Evolutionary conservation across 495 filamentous ascomycete species (phyloP).

Genomic region (Xeromyces bisporus): DNA sequence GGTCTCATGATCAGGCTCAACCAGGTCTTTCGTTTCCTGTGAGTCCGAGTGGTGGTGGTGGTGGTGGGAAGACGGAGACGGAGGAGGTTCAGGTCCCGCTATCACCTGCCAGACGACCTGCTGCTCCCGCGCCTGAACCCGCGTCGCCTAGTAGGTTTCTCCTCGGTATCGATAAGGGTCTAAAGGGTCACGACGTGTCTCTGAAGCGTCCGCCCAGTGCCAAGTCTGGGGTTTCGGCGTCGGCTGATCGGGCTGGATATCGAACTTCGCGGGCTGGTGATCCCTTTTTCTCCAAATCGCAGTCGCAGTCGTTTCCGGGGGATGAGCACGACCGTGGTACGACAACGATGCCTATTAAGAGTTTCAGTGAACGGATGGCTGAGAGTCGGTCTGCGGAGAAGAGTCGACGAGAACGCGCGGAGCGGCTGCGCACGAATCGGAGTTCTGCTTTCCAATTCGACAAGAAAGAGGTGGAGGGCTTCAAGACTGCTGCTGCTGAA

Average conservation of each 20-base stretch:
- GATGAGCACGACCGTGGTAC: constrained; percentile 17
- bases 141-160: constrained; percentile 63
- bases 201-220: constrained; percentile 51
- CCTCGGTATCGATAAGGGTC: constrained; percentile 80
- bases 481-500: constrained; percentile 42
- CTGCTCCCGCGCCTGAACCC: constrained; percentile 30
- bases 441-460: constrained; percentile 58
- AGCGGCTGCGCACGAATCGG: constrained; percentile 41
- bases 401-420: constrained; percentile 29
- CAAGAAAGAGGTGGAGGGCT: constrained; percentile 45
- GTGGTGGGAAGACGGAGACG: constrained; percentile 5
- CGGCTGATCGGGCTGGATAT: constrained; percentile 18
- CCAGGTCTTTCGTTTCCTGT: constrained; percentile 6
- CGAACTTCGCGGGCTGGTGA: constrained; percentile 12
- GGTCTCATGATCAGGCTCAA: constrained; percentile 3
- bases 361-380: constrained; percentile 76
- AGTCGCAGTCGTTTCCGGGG: constrained; percentile 14
- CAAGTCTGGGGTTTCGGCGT: constrained; percentile 8
- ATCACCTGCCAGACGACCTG: constrained; percentile 49
- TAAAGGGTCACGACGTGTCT: constrained; percentile 68
- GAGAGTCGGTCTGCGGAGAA: constrained; percentile 38
- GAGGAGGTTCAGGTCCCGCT: constrained; percentile 57
- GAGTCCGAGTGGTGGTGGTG: constrained; percentile 8
- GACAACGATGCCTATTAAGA: no score
- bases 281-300: constrained; percentile 8